Base-by-base conservation (phyloP, 2,329 filamentous ascomycete genomes). In the Stylonectria norvegica region DNA sequence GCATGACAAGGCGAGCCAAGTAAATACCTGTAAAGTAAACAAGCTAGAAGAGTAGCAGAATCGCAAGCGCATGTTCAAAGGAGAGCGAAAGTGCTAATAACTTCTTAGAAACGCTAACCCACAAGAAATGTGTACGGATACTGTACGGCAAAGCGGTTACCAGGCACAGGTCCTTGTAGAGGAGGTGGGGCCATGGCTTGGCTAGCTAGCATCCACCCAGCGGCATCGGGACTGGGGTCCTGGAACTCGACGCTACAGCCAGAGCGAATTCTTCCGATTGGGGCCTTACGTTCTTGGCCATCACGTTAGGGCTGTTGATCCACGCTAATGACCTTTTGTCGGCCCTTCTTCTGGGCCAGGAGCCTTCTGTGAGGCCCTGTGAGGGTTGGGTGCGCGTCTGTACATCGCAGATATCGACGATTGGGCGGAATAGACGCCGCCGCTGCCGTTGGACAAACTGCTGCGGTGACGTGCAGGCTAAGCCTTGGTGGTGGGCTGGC, bases 371-470 rank as follows among this genome's bases (percentile, higher is more conserved):
- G 10, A 14, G 14, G 15, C 27, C 25, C 18, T 20, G n/a, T 10
- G 17, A 18, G 35, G 12, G 34, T 38, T 41, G 34, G 37, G 22
- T 43, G 44, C 53, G 55, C 55, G 55, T 39, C 45, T 57, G 53
- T 57, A 49, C 42, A 32, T 35, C 14, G 12, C 20, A 12, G 20
- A 27, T 51, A n/a, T 19, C 15, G 17, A 17, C 47, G 50, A 62
- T 58, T 61, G 57, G 59, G 33, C 48, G 43, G 48, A 59, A 60
- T 61, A 61, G 52, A 54, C 59, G 59, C 59, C 56, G 40, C 45
- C 43, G 35, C 39, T 45, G 39, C 48, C 39, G 31, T 39, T 29
- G 40, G 33, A 20, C 38, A 33, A 34, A 22, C 28, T 31, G 20
- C 34, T 38, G 33, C 31, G 43, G 16, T 22, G 39, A 42, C 43